These are phyloP conservation scores for Piromyces finnis DNA, from an alignment of 192 early-diverging fungal species.

Conservation along the genomic window DNA sequence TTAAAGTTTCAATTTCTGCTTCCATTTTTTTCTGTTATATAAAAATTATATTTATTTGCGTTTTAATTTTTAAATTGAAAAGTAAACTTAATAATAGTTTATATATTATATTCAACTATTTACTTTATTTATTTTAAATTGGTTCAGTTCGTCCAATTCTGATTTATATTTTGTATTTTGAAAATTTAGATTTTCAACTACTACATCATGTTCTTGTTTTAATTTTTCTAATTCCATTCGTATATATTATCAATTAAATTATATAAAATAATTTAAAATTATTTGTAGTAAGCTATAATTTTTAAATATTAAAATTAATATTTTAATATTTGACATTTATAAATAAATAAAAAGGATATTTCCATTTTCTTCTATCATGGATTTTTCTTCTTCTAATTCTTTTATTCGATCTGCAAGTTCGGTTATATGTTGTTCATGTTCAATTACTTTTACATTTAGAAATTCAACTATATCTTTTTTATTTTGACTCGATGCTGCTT, in stretches of 20 bases:
- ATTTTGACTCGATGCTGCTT: constrained; percentile 29
- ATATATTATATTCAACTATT: too few relatives aligned
- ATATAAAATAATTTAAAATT: too few relatives aligned
- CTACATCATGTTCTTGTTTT: neutral
- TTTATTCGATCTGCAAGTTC: constrained; percentile 12
- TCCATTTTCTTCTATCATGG: constrained; percentile 10
- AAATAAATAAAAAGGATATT: neutral
- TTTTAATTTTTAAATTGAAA: too few relatives aligned
- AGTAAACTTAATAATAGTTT: too few relatives aligned
- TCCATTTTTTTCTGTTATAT: constrained; percentile 30
- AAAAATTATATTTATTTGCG: neutral
- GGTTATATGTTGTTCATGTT: constrained; percentile 33
- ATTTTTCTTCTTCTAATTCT: constrained; percentile 24
- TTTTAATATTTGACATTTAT: too few relatives aligned
- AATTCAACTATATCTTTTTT: constrained; percentile 52
- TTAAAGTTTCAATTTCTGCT: constrained; percentile 12
- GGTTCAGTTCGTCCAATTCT: constrained; percentile 25
- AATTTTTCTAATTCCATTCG: constrained; percentile 9
- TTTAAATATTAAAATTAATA: too few relatives aligned
- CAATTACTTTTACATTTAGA: constrained; percentile 39
- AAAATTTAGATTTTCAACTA: constrained; percentile 13
- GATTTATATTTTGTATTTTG: constrained; percentile 15
- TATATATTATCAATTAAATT: neutral
- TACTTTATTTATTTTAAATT: constrained; percentile 24
- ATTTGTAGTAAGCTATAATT: too few relatives aligned